Evolutionary conservation across 306 rosid genomes (phyloP).

Genomic region (Prunus salicina): DNA sequence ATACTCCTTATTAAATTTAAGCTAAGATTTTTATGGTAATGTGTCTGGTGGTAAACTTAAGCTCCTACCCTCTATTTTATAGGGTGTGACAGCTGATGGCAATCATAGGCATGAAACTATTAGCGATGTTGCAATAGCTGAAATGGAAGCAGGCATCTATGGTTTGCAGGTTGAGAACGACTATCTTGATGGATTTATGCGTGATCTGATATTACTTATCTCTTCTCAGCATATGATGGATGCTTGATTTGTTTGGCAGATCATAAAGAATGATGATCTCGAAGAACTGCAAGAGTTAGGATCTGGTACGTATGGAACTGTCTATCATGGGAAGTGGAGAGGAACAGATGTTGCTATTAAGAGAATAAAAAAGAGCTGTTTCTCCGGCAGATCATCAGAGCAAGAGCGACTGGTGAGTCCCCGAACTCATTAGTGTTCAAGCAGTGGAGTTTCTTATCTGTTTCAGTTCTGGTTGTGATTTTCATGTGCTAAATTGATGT

Average conservation of each 20-base stretch:
- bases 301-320: constrained; percentile 98
- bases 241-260: constrained; percentile 47
- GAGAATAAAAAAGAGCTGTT: constrained; percentile 91
- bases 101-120: constrained; percentile 33
- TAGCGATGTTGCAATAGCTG: constrained; percentile 50
- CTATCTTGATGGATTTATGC: constrained; percentile 18
- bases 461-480: constrained; percentile 11
- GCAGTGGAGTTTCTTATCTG: constrained; percentile 8
- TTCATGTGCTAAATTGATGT: constrained; percentile 10
- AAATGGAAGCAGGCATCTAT: constrained; percentile 64
- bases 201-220: neutral
- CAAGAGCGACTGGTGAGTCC: constrained; percentile 85
- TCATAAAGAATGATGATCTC: constrained; percentile 70
- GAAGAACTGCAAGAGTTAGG: constrained; percentile 86
- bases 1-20: constrained; percentile 13
- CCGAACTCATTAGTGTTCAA: constrained; percentile 18
- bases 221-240: constrained; percentile 14
- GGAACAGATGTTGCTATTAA: constrained; percentile 98
- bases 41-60: constrained; percentile 13
- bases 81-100: constrained; percentile 43
- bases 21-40: constrained; percentile 17
- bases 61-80: constrained; percentile 25
- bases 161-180: constrained; percentile 75
- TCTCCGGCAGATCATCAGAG: constrained; percentile 75
- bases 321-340: constrained; percentile 95